phyloP scores from a whole-genome alignment of 257 asterid genomes.

The Plantago major region DNA sequence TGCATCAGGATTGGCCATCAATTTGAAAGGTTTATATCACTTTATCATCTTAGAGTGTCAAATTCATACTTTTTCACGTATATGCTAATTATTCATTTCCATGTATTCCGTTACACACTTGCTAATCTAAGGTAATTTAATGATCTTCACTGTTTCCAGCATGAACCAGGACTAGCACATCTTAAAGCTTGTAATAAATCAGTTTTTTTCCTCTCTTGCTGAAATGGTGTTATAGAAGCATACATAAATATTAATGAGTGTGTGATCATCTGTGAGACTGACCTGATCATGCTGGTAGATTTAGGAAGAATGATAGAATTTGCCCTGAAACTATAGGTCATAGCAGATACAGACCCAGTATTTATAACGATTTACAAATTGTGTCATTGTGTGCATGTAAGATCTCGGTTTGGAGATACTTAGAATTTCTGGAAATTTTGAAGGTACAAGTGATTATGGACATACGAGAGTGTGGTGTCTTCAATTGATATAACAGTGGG shows the following conservation, averaged over 20 bases:
- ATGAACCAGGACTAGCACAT: conserved; percentile 2
- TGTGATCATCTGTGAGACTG: conserved; percentile 1
- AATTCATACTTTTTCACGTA: neutral
- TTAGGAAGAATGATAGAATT: too few relatives aligned
- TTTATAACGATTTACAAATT: too few relatives aligned
- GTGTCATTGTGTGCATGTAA: too few relatives aligned
- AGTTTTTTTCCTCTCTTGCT: neutral
- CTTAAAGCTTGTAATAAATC: neutral
- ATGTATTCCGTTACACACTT: neutral
- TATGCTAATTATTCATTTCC: neutral
- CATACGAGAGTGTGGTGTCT: too few relatives aligned
- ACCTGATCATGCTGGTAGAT: too few relatives aligned
- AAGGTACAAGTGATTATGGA: too few relatives aligned
- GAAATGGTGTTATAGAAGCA: neutral
- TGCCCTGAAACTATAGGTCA: too few relatives aligned
- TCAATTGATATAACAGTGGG: too few relatives aligned
- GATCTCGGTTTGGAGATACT: too few relatives aligned
- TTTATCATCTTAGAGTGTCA: neutral
- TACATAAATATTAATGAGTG: neutral
- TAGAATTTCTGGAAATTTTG: too few relatives aligned
- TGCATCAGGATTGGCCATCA: conserved; percentile 48
- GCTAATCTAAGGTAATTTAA: neutral
- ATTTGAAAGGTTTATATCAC: conserved; percentile 52
- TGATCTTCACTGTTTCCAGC: neutral
- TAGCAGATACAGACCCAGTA: too few relatives aligned